A percentile compares a stretch with the other conserved stretches of the same genome.
These are phyloP conservation scores for Globisporangium orthogonon DNA, from an alignment of 352 stramenopile genomes.

Conservation along the genomic window DNA sequence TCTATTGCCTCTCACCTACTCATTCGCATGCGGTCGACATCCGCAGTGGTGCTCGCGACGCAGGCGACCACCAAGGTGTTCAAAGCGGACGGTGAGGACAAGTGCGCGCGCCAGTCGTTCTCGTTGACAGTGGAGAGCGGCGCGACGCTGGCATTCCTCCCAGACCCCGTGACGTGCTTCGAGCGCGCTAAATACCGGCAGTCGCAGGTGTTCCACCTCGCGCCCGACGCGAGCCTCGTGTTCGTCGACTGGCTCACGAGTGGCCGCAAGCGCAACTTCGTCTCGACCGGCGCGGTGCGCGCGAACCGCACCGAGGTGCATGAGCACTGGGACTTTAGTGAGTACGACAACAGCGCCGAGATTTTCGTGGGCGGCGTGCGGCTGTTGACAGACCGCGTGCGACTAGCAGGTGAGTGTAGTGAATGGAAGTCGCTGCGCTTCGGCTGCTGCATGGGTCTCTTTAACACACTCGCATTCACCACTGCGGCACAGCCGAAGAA, in stretches of 20 bases:
- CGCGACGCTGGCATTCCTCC: slow-evolving; percentile 69
- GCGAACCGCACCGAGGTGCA: slow-evolving; percentile 59
- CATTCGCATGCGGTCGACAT: background rate
- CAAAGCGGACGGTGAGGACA: slow-evolving; percentile 40
- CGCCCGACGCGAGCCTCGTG: slow-evolving; percentile 47
- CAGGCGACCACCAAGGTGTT: slow-evolving; percentile 88
- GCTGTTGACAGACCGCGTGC: slow-evolving; percentile 63
- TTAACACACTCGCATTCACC: background rate
- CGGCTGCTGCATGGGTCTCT: background rate
- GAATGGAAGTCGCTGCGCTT: background rate
- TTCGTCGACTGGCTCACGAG: slow-evolving; percentile 85
- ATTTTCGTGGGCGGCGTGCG: slow-evolving; percentile 46
- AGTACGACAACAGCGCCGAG: slow-evolving; percentile 63
- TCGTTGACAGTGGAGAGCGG: slow-evolving; percentile 33
- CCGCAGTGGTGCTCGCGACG: slow-evolving; percentile 59
- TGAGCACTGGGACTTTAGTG: slow-evolving; percentile 75
- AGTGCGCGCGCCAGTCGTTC: slow-evolving; percentile 52
- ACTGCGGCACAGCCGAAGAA: slow-evolving; percentile 53
- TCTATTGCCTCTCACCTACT: slow-evolving; percentile 1
- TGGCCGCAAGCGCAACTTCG: slow-evolving; percentile 75
- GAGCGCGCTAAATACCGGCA: slow-evolving; percentile 62
- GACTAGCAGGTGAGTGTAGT: slow-evolving; percentile 37
- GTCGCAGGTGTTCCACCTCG: slow-evolving; percentile 52
- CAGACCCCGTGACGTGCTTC: slow-evolving; percentile 81
- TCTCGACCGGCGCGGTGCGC: slow-evolving; percentile 47